Base-by-base conservation (phyloP, 2,329 filamentous ascomycete species). In the Phaeoacremonium minimum region DNA sequence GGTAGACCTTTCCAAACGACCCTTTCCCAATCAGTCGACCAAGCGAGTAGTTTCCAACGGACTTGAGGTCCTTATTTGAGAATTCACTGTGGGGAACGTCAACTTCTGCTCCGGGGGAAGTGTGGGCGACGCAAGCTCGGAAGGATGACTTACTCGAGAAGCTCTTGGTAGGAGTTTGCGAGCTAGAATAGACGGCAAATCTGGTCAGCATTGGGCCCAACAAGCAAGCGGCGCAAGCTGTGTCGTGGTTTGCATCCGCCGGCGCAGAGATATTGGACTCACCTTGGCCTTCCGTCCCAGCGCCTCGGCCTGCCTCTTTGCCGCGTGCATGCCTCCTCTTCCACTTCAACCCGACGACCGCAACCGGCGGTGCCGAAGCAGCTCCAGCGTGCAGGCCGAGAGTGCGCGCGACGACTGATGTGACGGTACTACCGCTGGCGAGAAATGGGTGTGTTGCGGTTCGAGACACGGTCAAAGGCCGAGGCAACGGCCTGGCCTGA, bases 1-100 rank as follows among this genome's bases (percentile, higher is more conserved):
- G 75, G 62, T 98, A 98, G 53, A 98, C 93, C 66, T 96, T 97
- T 53, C 93, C 93, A 64, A 98, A 98, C 46, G 90, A 96, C 40
- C 93, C 93, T 59, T 97, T 98, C 48, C 93, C 93, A 57, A 98
- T 95, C 40, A 98, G 72, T 41, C 83, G 83, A 31, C 93, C 93
- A 39, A 98, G 76, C 22, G 83, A 83, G 63, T 98, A 98, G 67
- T 96, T 97, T 50, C 93, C 93, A 43, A 98, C 93, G 37, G 83
- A 87, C 54, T 85, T 84, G 48, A 98, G 79, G 47, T 98, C 91
- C 58, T 85, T 85, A 51, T 87, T 88, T 42, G 87, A 84, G 69
- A 98, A 98, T 66, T 97, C 91, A 69, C 88, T 96, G 60, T 16
- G 17, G 30, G 26, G 35, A 31, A 35, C 18, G n/a, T 11, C 11